Evolutionary conservation across 2,329 filamentous ascomycete genomes (phyloP).

Genomic region (Penicillium olsonii): DNA sequence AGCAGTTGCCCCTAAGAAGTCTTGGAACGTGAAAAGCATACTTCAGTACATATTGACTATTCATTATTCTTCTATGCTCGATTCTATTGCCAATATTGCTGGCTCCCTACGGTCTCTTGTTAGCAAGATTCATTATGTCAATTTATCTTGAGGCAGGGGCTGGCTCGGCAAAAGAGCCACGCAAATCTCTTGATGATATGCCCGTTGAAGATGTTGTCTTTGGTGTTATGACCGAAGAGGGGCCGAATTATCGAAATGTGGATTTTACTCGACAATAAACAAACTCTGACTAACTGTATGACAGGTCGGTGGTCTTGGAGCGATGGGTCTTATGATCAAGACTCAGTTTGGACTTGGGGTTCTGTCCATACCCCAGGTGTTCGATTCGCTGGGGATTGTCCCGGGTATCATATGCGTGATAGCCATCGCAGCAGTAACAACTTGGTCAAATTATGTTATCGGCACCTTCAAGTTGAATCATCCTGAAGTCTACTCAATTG

Average conservation of each 20-base stretch:
- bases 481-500: constrained; percentile 58
- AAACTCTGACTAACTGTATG: background rate
- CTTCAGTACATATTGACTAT: too few species aligned
- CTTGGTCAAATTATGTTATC: constrained; percentile 52
- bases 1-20: too few species aligned
- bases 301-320: constrained; percentile 47
- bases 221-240: constrained; percentile 36
- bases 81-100: too few species aligned
- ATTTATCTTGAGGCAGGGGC: background rate
- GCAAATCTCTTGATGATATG: background rate
- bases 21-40: too few species aligned
- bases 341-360: constrained; percentile 51
- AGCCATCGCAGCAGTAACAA: constrained; percentile 45
- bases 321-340: constrained; percentile 49
- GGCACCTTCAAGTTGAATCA: constrained; percentile 55
- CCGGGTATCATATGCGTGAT: constrained; percentile 50
- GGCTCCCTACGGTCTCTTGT: too few species aligned
- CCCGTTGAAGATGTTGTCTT: constrained; percentile 35
- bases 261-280: background rate
- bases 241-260: constrained; percentile 37
- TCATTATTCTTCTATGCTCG: too few species aligned
- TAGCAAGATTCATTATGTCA: background rate
- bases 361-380: constrained; percentile 50
- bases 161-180: background rate
- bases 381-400: constrained; percentile 50